phyloP scores from a whole-genome alignment of 1,284 basidiomycete genomes.

The Rhodofomes roseus region DNA sequence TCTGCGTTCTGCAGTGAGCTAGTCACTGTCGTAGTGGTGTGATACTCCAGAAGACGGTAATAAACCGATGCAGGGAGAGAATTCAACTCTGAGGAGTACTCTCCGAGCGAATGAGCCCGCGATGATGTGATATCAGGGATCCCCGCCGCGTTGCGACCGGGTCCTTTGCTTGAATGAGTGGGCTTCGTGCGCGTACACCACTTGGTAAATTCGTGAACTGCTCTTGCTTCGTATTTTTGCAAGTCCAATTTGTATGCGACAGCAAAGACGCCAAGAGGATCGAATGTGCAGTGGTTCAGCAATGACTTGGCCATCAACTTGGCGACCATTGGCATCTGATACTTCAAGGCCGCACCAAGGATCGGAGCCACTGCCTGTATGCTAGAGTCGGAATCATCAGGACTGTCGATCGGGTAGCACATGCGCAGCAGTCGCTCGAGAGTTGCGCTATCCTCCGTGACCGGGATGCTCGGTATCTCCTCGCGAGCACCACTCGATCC shows the following conservation, averaged over 20 bases:
- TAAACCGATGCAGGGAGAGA: not conserved
- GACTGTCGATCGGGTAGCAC: constrained; percentile 17
- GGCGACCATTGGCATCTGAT: constrained; percentile 8
- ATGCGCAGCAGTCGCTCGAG: constrained; percentile 15
- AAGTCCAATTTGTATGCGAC: not conserved
- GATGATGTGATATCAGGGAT: no score
- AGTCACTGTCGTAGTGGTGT: not conserved
- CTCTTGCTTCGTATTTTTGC: not conserved
- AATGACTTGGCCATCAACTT: not conserved
- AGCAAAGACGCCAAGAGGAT: not conserved
- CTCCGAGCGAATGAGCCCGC: not conserved
- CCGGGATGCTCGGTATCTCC: constrained; percentile 1
- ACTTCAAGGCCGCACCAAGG: constrained; percentile 8
- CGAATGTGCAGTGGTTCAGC: not conserved
- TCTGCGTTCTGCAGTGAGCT: not conserved
- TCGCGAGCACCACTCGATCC: not conserved
- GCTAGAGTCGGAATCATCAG: not conserved
- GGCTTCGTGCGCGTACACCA: not conserved
- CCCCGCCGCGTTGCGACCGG: no score
- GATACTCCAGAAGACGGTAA: not conserved
- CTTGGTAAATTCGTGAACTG: not conserved
- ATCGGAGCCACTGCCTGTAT: not conserved
- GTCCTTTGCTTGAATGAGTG: no score
- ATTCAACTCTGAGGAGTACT: not conserved
- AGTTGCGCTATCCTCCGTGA: constrained; percentile 10